Conservation (phyloP, 257 asterid genomes). For the Knoxia roxburghii region DNA sequence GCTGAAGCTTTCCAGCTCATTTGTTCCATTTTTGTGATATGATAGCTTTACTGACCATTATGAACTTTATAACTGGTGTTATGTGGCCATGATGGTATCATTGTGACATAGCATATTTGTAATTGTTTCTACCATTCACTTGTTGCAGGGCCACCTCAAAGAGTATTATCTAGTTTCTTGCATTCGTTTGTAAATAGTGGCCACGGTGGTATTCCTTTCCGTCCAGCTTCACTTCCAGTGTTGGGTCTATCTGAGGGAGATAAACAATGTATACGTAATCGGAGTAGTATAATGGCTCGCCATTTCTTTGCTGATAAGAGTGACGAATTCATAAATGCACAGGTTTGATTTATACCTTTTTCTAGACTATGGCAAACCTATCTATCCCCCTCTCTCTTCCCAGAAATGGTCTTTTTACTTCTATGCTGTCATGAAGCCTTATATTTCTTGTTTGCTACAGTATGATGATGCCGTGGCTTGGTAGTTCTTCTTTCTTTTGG, state of each 20-base stretch:
- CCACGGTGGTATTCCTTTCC: conserved; percentile 70
- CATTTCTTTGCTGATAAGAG: conserved; percentile 92
- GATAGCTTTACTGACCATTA: not conserved
- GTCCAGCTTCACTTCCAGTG: conserved; percentile 76
- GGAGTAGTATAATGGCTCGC: conserved; percentile 99
- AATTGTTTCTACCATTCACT: conserved; percentile 1
- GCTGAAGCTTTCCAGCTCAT: conserved; percentile 10
- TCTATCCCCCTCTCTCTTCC: not conserved
- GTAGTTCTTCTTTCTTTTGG: not conserved
- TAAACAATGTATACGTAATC: conserved; percentile 94
- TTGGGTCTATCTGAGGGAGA: conserved; percentile 95
- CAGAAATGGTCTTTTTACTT: not conserved
- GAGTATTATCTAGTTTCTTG: conserved; percentile 83
- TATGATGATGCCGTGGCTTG: not conserved
- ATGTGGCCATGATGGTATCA: not conserved
- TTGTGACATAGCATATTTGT: conserved; percentile 3
- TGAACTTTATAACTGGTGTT: not conserved
- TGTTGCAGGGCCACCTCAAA: conserved; percentile 93
- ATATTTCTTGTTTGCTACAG: not conserved
- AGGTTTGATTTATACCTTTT: conserved; percentile 44
- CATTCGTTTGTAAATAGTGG: conserved; percentile 89
- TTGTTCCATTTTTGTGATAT: not conserved
- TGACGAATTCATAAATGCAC: conserved; percentile 84
- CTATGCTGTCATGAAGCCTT: not conserved
- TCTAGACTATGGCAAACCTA: not conserved